Evolutionary conservation across 2,329 filamentous ascomycete genomes (phyloP).

Genomic region (Coniella lustricola): DNA sequence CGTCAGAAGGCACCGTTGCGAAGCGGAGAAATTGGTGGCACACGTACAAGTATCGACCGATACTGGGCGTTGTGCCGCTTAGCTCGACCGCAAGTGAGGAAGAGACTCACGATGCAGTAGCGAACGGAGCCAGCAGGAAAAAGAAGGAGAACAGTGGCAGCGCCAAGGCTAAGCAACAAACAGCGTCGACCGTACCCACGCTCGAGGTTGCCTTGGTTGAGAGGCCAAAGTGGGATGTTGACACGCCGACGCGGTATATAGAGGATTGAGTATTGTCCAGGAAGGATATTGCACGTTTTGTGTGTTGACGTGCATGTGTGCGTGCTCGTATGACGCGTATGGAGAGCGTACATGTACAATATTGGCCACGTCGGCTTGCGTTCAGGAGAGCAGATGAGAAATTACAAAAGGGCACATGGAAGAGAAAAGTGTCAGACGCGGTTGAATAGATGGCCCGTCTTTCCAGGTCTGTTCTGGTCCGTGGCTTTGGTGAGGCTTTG

Average conservation of each 20-base stretch:
- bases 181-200: constrained; percentile 20
- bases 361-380: no score
- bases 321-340: no score
- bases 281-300: no score
- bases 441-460: not conserved
- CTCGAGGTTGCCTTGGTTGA: constrained; percentile 85
- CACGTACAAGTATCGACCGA: constrained; percentile 90
- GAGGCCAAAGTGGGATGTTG: constrained; percentile 75
- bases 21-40: constrained; percentile 54
- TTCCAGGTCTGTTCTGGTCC: no score
- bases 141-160: constrained; percentile 9
- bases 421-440: not conserved
- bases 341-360: no score
- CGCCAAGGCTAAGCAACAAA: not conserved
- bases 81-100: constrained; percentile 22
- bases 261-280: constrained; percentile 23
- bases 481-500: no score
- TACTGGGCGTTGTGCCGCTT: constrained; percentile 62
- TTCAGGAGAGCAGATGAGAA: no score
- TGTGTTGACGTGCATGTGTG: no score
- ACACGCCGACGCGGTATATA: constrained; percentile 65
- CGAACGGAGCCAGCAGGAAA: not conserved
- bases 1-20: constrained; percentile 24
- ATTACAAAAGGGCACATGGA: no score
- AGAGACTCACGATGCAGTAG: constrained; percentile 12